Evolutionary conservation across 2,329 filamentous ascomycete genomes (phyloP).

Genomic region (Fonsecaea erecta): DNA sequence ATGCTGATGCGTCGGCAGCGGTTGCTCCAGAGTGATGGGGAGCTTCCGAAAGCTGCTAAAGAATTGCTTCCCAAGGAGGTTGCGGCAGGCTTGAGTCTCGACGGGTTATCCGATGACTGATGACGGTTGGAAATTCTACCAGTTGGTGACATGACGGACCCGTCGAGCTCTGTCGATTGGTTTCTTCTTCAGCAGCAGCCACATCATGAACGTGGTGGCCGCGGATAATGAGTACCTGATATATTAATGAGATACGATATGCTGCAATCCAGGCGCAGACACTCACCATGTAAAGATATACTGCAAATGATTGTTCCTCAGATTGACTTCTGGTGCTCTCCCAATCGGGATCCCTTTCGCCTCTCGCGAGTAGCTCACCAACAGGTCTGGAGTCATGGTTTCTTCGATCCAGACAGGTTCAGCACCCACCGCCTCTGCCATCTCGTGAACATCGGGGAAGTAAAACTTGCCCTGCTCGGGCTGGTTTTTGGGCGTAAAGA

Average conservation of each 20-base stretch:
- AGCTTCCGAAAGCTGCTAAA: slow-evolving; percentile 65
- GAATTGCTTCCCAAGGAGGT: slow-evolving; percentile 80
- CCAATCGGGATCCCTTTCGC: slow-evolving; percentile 87
- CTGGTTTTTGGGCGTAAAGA: slow-evolving; percentile 90
- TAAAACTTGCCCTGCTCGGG: slow-evolving; percentile 87
- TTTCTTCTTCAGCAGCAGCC: slow-evolving; percentile 90
- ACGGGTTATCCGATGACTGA: slow-evolving; percentile 17
- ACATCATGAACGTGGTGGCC: slow-evolving; percentile 93
- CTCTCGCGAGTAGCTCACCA: slow-evolving; percentile 75
- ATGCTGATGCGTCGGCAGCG: slow-evolving; percentile 72
- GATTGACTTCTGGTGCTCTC: slow-evolving; percentile 82
- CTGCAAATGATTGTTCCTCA: slow-evolving; percentile 95
- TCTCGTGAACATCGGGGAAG: slow-evolving; percentile 90
- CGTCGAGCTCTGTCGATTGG: slow-evolving; percentile 72
- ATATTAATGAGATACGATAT: slow-evolving; percentile 38
- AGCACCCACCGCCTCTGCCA: slow-evolving; percentile 80
- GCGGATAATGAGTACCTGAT: slow-evolving; percentile 80
- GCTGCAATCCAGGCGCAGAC: slow-evolving; percentile 17
- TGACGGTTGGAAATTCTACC: slow-evolving; percentile 58
- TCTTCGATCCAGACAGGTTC: slow-evolving; percentile 94
- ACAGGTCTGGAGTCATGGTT: slow-evolving; percentile 84
- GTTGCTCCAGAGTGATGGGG: slow-evolving; percentile 32
- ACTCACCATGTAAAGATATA: slow-evolving; percentile 98
- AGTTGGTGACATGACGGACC: slow-evolving; percentile 75
- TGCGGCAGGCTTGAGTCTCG: slow-evolving; percentile 76